Percentiles rank a stretch among this genome's conserved stretches.
Conservation (phyloP, 768 basidiomycete species). For the Tricholoma sp. region DNA sequence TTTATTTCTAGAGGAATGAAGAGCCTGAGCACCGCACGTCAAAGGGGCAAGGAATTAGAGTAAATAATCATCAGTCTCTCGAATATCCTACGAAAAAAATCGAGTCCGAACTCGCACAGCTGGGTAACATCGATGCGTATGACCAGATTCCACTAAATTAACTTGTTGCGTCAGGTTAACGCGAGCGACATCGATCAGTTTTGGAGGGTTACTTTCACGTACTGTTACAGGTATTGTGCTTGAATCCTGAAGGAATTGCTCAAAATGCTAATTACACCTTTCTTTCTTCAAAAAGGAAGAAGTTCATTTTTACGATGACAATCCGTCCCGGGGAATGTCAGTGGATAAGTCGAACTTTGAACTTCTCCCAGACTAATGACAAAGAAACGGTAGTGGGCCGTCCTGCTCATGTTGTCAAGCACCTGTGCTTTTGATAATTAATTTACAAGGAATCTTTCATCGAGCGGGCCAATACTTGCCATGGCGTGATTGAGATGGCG, state of each 20-base stretch:
- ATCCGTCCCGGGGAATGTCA: conserved; percentile 79
- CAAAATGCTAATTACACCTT: not conserved
- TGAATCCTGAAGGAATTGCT: not conserved
- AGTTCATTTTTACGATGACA: conserved; percentile 70
- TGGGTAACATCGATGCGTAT: conserved; percentile 38
- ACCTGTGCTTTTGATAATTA: too few relatives aligned
- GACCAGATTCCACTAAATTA: not conserved
- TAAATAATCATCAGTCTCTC: too few relatives aligned
- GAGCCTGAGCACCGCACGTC: too few relatives aligned
- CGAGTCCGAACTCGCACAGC: conserved; percentile 63
- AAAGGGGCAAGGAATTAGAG: too few relatives aligned
- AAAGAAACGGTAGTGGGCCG: conserved; percentile 41
- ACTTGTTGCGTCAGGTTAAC: conserved; percentile 42
- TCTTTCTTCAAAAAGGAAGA: conserved; percentile 41
- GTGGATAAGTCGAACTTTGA: conserved; percentile 39
- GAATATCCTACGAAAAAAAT: too few relatives aligned
- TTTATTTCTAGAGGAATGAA: too few relatives aligned
- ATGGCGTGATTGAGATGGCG: too few relatives aligned
- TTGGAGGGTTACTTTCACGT: conserved; percentile 73
- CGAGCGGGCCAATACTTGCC: too few relatives aligned
- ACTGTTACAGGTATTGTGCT: conserved; percentile 53
- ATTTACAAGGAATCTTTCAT: too few relatives aligned
- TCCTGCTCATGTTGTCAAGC: conserved; percentile 63
- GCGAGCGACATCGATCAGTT: conserved; percentile 60
- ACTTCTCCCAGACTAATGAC: not conserved